Percentiles rank a stretch among this genome's conserved stretches.
These are phyloP conservation scores for Paraphoma chrysanthemicola DNA, from an alignment of 2,329 filamentous ascomycete species.

Conservation along the genomic window DNA sequence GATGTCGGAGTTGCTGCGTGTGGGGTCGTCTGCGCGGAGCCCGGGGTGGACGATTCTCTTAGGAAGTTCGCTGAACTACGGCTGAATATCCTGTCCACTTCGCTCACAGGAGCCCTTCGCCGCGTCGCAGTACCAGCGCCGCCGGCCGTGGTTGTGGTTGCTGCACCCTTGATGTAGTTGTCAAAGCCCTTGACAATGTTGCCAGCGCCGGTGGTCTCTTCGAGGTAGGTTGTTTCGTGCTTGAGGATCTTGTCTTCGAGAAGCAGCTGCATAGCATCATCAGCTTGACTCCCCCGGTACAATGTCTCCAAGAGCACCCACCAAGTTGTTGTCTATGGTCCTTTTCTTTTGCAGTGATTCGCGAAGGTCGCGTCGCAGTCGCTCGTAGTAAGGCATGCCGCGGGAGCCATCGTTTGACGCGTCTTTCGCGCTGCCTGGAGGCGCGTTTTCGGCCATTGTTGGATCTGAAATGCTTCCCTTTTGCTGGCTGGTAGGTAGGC, in stretches of 20 bases:
- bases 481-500: not conserved
- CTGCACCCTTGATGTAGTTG: conserved; percentile 91
- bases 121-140: conserved; percentile 57
- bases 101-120: conserved; percentile 67
- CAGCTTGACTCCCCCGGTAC: conserved; percentile 12
- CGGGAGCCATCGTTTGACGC: conserved; percentile 55
- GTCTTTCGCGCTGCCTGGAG: conserved; percentile 45
- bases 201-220: conserved; percentile 75
- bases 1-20: conserved; percentile 57
- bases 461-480: not conserved
- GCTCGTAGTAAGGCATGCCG: conserved; percentile 73
- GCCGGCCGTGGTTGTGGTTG: conserved; percentile 61
- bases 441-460: conserved; percentile 58
- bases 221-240: conserved; percentile 86
- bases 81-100: conserved; percentile 76
- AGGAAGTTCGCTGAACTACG: conserved; percentile 50
- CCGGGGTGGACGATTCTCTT: conserved; percentile 49
- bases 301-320: conserved; percentile 40
- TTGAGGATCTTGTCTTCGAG: conserved; percentile 84
- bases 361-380: conserved; percentile 70
- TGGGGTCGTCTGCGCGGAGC: conserved; percentile 49
- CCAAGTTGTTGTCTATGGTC: conserved; percentile 66
- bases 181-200: conserved; percentile 99
- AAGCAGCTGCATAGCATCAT: conserved; percentile 52
- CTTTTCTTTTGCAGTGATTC: conserved; percentile 72